Evolutionary conservation across 441 rosid genomes (phyloP), one percentile per base, ranked within the genome.

Genomic region (Populus hybrid): DNA sequence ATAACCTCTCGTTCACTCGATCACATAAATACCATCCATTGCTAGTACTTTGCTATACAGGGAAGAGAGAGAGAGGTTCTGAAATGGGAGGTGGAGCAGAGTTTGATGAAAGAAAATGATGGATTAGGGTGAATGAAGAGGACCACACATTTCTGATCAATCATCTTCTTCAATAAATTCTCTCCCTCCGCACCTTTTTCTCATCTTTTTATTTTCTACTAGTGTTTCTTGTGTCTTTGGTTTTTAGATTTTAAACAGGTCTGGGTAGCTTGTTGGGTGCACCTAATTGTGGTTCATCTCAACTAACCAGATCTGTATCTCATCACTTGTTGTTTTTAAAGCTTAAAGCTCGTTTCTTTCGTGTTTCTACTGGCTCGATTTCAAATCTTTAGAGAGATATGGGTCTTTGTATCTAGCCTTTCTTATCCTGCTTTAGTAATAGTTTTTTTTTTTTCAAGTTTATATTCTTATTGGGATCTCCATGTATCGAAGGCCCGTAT

Each of bases 381-480:
- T 65, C 66, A 28, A 34, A 46, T 74, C 72, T 73, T 81, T 78
- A 63, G 16, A 30, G 72, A 73, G 88, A 84, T 84, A 69, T 32
- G 89, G 89, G 82, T 76, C 84, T 81, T 72, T 87, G 88, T 32
- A 85, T 82, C 81, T 84, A 76, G 88, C 82, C 90, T 9, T n/a
- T 59, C 24, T 59, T 59, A 59, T 10, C 28, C 4, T 61, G 12
- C 23, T 9, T 0, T 4, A 0, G 64, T 10, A 3, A 8, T 4
- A 21, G 66, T 10, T 10, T 40, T 40, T 40, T 74, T 35, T 57
- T 71, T 34, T 24, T 72, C 32, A 2, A 10, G 1, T 63, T 71
- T 67, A 4, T 61, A 34, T 6, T 61, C 64, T 67, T 40, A 54
- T 75, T 57, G 65, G 72, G 63, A 70, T 83, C 78, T 76, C 77